Evolutionary conservation across 1,284 basidiomycete genomes (phyloP).

Genomic region (Bjerkandera adusta): DNA sequence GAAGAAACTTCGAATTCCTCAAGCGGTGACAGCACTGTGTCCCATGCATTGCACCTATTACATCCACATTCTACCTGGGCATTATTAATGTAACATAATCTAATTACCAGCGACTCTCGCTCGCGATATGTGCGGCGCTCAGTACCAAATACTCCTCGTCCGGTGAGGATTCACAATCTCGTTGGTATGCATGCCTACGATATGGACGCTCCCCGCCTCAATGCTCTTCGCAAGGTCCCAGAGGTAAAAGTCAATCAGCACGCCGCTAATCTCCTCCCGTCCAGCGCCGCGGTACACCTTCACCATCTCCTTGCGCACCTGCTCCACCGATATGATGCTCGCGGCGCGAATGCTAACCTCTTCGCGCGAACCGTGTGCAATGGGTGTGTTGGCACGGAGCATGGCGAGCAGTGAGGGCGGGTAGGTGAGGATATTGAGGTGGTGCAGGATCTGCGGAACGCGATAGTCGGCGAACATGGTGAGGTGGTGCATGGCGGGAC

Average conservation of each 20-base stretch:
- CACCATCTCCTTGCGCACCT: constrained; percentile 54
- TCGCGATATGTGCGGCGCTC: too few relatives aligned
- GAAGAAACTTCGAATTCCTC: constrained; percentile 34
- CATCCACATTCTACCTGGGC: background rate
- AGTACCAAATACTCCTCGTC: constrained; percentile 85
- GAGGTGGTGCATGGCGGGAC: constrained; percentile 59
- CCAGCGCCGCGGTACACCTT: constrained; percentile 16
- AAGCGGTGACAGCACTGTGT: background rate
- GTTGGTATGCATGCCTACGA: constrained; percentile 55
- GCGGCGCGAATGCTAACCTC: constrained; percentile 72
- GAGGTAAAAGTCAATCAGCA: constrained; percentile 82
- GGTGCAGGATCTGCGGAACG: constrained; percentile 82
- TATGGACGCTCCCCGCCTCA: constrained; percentile 54
- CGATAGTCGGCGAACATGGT: constrained; percentile 91
- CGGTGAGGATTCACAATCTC: constrained; percentile 69
- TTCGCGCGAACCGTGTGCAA: constrained; percentile 58
- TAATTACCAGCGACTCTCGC: too few relatives aligned
- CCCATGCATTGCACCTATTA: background rate
- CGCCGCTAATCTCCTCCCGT: constrained; percentile 58
- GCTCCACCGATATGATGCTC: constrained; percentile 77
- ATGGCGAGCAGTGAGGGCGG: constrained; percentile 50
- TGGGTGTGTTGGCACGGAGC: constrained; percentile 39
- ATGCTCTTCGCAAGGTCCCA: constrained; percentile 83
- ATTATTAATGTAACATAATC: too few relatives aligned
- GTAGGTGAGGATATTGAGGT: constrained; percentile 70